Base-by-base conservation (phyloP, 2,329 filamentous ascomycete genomes). In the Phialemoniopsis sp. region DNA sequence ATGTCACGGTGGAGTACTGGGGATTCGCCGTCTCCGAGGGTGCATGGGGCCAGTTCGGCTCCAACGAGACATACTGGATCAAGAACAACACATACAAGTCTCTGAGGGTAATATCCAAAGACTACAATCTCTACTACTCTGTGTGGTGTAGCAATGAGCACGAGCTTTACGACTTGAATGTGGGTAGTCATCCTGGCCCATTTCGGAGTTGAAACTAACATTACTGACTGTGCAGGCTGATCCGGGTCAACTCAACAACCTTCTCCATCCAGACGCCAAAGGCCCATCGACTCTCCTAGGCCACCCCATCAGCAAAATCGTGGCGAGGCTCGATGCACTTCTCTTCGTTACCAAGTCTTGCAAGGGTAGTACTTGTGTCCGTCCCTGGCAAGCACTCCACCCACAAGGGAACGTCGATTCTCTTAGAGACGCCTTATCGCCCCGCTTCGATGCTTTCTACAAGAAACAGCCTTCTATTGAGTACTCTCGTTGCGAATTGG, bases 111-210 rank as follows among this genome's bases (percentile, higher is more conserved):
- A 63, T 78, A 4, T 61, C 69, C 1, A 53, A 68, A 3, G 57
- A 61, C 5, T 85, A 85, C 50, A 77, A 73, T 49, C 54, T 85
- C 5, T 78, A 80, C 44, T 87, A 87, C 49, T 72, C 78, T 0
- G 78, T 85, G 0, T 87, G 82, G 81, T 87, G 83, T 51, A 82
- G 62, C 13, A 78, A 79, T 37, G 80, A 85, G 50, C 74, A 78
- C 40, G 81, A 87, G 54, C 67, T 84, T 3, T 87, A 85, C 52
- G 71, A 85, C 45, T 50, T 83, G 30, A 72, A 65, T 50, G 77
- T 75, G 54, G 44, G 62, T 50, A 13, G 16, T 30, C 5, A 18
- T 26, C 21, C 21, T 26, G 21, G 21, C 10, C 21, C 16, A 32
- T 18, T 36, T 26, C 33, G 8, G 21, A n/a, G 12, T 29, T 14